Base-by-base conservation (phyloP, 306 rosid species). In the Medicago truncatula region DNA sequence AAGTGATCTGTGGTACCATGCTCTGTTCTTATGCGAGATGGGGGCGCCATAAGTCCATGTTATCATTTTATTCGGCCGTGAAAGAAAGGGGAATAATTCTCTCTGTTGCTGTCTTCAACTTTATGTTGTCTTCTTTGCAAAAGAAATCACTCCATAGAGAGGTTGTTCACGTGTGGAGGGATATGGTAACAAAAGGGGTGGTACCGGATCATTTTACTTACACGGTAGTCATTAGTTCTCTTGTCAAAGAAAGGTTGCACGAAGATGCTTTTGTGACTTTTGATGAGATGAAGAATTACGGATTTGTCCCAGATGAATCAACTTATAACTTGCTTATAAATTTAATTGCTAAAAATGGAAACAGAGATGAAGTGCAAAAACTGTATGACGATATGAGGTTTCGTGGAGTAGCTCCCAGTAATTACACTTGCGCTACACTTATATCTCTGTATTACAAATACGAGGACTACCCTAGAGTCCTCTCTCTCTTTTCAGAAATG, bases 1-100 rank as follows among this genome's bases (percentile, higher is more conserved):
- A 90, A 80, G 93, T 95, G 78, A 96, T 97, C 67, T 90, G 93
- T 61, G 98, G 98, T 28, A 95, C 98, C 72, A 90, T 94, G 97
- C 87, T 95, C 31, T 95, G 98, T 77, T 84, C 96, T 3, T 95
- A 95, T 76, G 98, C 98, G 13, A 87, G 96, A 84, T 94, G 98
- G 98, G 98, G 97, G 46, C 96, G 87, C 66, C 88, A 91, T 73
- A 88, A 86, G 87, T 87, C 96, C 46, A 92, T 95, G 98, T 69
- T 95, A 49, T 81, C 97, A 7, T 92, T 95, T 77, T 92, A 92
- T 77, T 90, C 98, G 2, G 96, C 98, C 0, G 89, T 95, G 34
- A 84, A 82, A 43, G 89, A 92, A 21, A 85, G 97, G 87, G 89
- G 86, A 40, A 56, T 90, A 11, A 12, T 76, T 39, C 83, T 90